Base-by-base conservation (phyloP, 2,329 filamentous ascomycete species). In the Monilinia vaccinii-corymbosi region DNA sequence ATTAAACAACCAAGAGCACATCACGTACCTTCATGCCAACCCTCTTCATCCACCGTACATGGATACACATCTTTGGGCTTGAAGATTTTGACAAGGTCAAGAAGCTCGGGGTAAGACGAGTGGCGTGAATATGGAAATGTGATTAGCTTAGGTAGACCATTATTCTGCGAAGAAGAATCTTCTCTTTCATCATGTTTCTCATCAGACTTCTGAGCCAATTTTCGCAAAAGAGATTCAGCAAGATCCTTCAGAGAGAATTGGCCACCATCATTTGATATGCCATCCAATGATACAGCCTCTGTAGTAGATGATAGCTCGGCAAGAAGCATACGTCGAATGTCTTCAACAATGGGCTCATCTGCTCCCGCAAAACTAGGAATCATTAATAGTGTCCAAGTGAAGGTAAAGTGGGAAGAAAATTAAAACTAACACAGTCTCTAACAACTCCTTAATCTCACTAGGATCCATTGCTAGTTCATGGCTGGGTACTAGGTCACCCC, bases 101-200 rank as follows among this genome's bases (percentile, higher is more conserved):
- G 87, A 3, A 96, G 79, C 71, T 97, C 93, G 0, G 78, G 76
- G 62, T 94, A 93, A 0, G 90, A 96, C 0, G 93, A 95, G 72
- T 97, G 93, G 1, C 93, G 82, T 0, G 93, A 93, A 69, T 92
- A 97, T 0, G 92, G 89, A 65, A 96, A 97, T 0, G 71, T 75
- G 3, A 86, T 81, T 13, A 62, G 38, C 51, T 61, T 68, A 1
- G 67, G 64, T 16, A 71, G 61, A n/a, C n/a, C 34, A 40, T 18
- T 38, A 7, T 34, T 36, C 25, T 3, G 7, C 14, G 38, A 31
- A 32, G 40, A 4, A 36, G 8, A 0, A 7, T 46, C 25, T 34
- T 25, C 38, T 18, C 44, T 56, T 16, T 62, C 51, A n/a, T 45
- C 49, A 7, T 32, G 31, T 11, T 31, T 16, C 9, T 42, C 21